Conservation (phyloP, 1,284 basidiomycete genomes). For the Kwoniella shivajii region DNA sequence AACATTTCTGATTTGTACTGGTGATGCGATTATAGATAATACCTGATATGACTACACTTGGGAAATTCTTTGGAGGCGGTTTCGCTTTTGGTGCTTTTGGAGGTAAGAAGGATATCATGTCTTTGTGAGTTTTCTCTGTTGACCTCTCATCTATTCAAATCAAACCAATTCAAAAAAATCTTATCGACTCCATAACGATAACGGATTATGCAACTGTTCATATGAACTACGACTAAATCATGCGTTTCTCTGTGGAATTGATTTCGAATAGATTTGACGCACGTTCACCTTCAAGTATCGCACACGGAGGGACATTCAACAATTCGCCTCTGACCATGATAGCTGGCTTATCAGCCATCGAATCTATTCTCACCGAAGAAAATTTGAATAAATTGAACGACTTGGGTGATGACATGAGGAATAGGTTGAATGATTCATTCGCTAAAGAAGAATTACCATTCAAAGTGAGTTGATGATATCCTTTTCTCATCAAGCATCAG, state of each 20-base stretch:
- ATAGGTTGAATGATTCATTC: slow-evolving; percentile 17
- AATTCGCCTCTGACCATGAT: slow-evolving; percentile 40
- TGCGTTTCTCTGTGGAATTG: too few species aligned
- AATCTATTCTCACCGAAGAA: slow-evolving; percentile 23
- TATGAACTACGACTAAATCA: neutral
- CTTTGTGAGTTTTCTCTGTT: slow-evolving; percentile 28
- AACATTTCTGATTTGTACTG: too few species aligned
- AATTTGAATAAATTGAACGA: slow-evolving; percentile 24
- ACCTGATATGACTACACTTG: slow-evolving; percentile 38
- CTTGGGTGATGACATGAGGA: slow-evolving; percentile 27
- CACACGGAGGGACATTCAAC: slow-evolving; percentile 40
- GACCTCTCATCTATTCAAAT: neutral
- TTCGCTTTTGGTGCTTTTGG: slow-evolving; percentile 42
- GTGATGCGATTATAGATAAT: slow-evolving; percentile 19
- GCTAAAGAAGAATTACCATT: slow-evolving; percentile 8
- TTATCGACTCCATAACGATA: neutral
- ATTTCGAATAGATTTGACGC: slow-evolving; percentile 29
- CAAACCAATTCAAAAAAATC: neutral
- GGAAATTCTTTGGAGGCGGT: slow-evolving; percentile 42
- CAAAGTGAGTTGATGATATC: slow-evolving; percentile 4
- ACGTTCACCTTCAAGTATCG: slow-evolving; percentile 16
- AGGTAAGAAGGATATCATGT: slow-evolving; percentile 36
- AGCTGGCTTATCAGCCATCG: slow-evolving; percentile 27
- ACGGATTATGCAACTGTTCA: too few species aligned
- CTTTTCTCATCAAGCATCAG: neutral